Base-by-base conservation (phyloP, 768 basidiomycete species). In the Termitomyces sp. region DNA sequence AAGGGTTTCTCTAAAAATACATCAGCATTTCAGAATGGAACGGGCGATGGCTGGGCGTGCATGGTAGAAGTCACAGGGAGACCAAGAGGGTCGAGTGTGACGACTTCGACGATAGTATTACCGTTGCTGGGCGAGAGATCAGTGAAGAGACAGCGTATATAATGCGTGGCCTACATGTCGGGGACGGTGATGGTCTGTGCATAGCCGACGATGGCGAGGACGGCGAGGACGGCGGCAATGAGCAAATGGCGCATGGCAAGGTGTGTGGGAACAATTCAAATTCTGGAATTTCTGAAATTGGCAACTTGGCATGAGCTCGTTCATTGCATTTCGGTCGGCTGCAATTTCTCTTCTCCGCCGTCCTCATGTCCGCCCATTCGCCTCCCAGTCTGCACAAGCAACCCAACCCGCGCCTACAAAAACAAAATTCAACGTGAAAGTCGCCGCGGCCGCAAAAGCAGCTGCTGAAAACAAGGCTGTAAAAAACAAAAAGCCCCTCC, bases 101-200 rank as follows among this genome's bases (percentile, higher is more conserved):
- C 53, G 45, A 80, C 70, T 55, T 82, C 76, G 30, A 86, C 75
- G 45, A 89, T 72, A 0, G 85, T 77, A 34, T 74, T 65, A 7
- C 88, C 87, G 40, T 71, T 70, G 57, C 72, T 75, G 66, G 53
- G 48, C 32, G 32, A 13, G 45, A 53, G n/a, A 43, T 53, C 14
- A 58, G 20, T 12, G 34, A 20, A 37, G 27, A 12, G 40, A 32
- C 22, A 5, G 20, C 24, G 39, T 13, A 37, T 26, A 32, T 50
- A 36, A 32, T 33, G 9, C 16, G 32, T 33, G n/a, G 67, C 83
- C 55, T 69, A 86, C 85, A 52, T 66, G 63, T 85, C 72, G n/a
- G 71, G 65, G 33, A 71, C 71, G 0, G 84, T 87, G 33, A 69
- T 36, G 0, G 79, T 80, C 74, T 86, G 85, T 36, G 81, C 53